A percentile compares a stretch with the other conserved stretches of the same genome.
These are phyloP conservation scores for Verruconis gallopava DNA, from an alignment of 2,329 filamentous ascomycete genomes.

Conservation along the genomic window DNA sequence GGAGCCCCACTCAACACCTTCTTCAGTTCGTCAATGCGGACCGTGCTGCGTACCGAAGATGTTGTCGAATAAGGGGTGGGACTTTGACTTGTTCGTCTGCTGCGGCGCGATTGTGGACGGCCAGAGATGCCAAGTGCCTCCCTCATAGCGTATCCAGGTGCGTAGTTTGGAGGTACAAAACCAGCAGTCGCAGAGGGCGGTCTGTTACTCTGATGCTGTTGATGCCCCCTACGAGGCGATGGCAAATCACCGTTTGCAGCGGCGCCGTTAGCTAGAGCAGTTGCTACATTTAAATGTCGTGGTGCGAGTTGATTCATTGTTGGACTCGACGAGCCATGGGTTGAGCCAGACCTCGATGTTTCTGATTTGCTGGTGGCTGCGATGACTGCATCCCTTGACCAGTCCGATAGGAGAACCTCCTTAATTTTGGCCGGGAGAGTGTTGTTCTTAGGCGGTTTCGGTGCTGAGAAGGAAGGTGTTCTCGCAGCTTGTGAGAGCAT, in stretches of 20 bases:
- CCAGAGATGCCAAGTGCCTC: neutral
- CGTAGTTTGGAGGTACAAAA: slow-evolving; percentile 1
- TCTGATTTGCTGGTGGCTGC: slow-evolving; percentile 49
- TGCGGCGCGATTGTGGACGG: slow-evolving; percentile 6
- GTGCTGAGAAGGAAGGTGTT: neutral
- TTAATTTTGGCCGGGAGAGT: slow-evolving; percentile 50
- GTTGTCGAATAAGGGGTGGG: slow-evolving; percentile 17
- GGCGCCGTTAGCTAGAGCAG: neutral
- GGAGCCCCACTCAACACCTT: slow-evolving; percentile 23
- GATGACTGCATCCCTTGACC: slow-evolving; percentile 65
- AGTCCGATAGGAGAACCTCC: slow-evolving; percentile 66
- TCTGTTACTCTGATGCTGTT: slow-evolving; percentile 1
- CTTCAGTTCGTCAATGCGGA: slow-evolving; percentile 35
- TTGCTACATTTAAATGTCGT: slow-evolving; percentile 6
- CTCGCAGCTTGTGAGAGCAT: slow-evolving; percentile 34
- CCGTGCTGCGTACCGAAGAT: slow-evolving; percentile 24
- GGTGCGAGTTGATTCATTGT: slow-evolving; percentile 1
- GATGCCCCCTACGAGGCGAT: neutral
- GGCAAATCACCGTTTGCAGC: neutral
- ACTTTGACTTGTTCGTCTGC: slow-evolving; percentile 4
- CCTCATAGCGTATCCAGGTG: slow-evolving; percentile 5
- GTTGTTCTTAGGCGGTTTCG: slow-evolving; percentile 20
- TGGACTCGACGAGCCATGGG: slow-evolving; percentile 56
- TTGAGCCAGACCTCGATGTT: slow-evolving; percentile 56
- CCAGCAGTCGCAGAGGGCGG: slow-evolving; percentile 2